Evolutionary conservation across 1,284 basidiomycete species (phyloP), one percentile per base, ranked within the genome.

Genomic region (Phylloporus sp.): DNA sequence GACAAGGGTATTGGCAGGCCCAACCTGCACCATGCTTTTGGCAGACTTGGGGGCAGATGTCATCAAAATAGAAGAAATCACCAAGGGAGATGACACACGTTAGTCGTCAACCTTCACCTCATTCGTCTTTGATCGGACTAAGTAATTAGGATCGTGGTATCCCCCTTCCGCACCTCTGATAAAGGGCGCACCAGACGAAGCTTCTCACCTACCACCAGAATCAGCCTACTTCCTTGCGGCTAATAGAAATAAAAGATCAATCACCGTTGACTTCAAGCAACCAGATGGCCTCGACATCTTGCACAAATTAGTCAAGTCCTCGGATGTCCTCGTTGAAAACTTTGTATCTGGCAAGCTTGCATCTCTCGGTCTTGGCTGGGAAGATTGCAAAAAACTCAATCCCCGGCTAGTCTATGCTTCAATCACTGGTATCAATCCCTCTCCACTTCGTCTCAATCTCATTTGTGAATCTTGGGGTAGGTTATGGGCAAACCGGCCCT

Each of bases 401-500:
- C 91, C 92, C 4, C 83, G 85, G 53, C 84, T 99, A 63, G 91
- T 98, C 58, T 99, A 98, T 76, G 91, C 95, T 56, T 96, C 94
- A 35, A 93, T 99, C 71, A 96, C 95, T 23, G 95, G 95, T 78
- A 67, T 64, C 25, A 62, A 20, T 63, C 35, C 39, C 25, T 64
- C 27, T 62, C 25, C 45, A 52, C 53, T 35, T 47, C 52, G 47
- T 41, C 43, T 62, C 29, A 32, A 57, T 57, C 49, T n/a, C 67
- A 29, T 66, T 23, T 60, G 62, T 66, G 43, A 72, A 60, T 37
- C 56, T 58, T 60, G 60, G 43, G 29, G 37, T 65, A 95, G 96
- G 96, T 25, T 98, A 98, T 79, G 97, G 96, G 1, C 96, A 98
- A 74, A 96, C 94, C 0, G 96, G 96, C 2, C 96, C 96, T 7